These are phyloP conservation scores for Ceratocystis colombiana DNA, from an alignment of 2,329 filamentous ascomycete genomes.

Conservation along the genomic window DNA sequence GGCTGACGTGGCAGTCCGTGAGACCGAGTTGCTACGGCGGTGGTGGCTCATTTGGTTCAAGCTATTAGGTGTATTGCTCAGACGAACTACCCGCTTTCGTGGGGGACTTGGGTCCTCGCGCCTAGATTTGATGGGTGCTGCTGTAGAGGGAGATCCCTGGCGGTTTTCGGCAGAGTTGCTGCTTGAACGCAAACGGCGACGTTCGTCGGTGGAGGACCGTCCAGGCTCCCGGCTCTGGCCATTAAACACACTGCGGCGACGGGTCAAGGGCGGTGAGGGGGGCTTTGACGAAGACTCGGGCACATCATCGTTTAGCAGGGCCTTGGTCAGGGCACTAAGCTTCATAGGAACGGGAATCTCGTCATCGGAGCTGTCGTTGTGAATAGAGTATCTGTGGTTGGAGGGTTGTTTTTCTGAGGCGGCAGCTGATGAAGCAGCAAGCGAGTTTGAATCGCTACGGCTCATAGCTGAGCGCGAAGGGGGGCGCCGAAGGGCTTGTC, in stretches of 20 bases:
- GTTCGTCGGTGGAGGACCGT: constrained; percentile 34
- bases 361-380: constrained; percentile 83
- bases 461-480: constrained; percentile 39
- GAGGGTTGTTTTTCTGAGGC: constrained; percentile 32
- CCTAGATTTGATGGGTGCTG: constrained; percentile 36
- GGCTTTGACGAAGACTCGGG: constrained; percentile 39
- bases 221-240: constrained; percentile 14
- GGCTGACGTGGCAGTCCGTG: constrained; percentile 30
- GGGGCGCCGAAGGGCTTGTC: constrained; percentile 45
- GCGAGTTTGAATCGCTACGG: constrained; percentile 40
- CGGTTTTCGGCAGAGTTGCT: constrained; percentile 37
- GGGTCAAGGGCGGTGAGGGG: constrained; percentile 40
- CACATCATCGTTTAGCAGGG: constrained; percentile 58
- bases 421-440: constrained; percentile 30
- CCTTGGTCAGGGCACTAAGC: constrained; percentile 85
- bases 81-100: constrained; percentile 48
- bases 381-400: constrained; percentile 40
- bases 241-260: constrained; percentile 42
- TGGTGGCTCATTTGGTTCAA: constrained; percentile 38
- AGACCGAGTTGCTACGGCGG: constrained; percentile 44
- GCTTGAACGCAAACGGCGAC: constrained; percentile 40
- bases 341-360: constrained; percentile 87
- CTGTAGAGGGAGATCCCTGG: constrained; percentile 33
- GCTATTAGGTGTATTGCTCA: constrained; percentile 44
- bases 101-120: constrained; percentile 44